Percentiles rank a stretch among this genome's conserved stretches.
Evolutionary conservation across 495 filamentous ascomycete species (phyloP).

Genomic region (Penicillium egyptiacum): DNA sequence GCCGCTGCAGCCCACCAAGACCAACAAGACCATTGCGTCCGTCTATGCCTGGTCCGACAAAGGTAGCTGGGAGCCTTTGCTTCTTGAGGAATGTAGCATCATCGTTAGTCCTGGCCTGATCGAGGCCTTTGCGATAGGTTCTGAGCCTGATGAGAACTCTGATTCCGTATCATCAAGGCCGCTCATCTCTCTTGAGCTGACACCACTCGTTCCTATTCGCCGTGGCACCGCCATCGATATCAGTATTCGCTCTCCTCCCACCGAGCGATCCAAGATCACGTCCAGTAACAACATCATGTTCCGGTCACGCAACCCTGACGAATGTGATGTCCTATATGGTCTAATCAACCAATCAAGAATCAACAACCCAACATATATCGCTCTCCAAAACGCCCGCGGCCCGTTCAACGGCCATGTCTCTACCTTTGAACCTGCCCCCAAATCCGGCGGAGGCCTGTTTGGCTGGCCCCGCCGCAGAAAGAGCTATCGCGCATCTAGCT

Average conservation of each 20-base stretch:
- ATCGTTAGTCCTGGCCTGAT: constrained; percentile 81
- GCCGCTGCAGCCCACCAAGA: constrained; percentile 54
- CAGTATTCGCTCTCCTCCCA: constrained; percentile 81
- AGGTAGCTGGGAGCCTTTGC: constrained; percentile 77
- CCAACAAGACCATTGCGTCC: constrained; percentile 66
- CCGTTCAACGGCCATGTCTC: constrained; percentile 35
- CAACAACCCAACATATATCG: constrained; percentile 85
- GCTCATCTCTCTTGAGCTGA: constrained; percentile 77
- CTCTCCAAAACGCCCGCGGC: constrained; percentile 69
- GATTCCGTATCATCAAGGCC: constrained; percentile 52
- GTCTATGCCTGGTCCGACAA: constrained; percentile 85
- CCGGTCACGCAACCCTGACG: constrained; percentile 72
- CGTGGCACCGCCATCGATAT: constrained; percentile 91
- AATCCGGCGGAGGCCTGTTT: constrained; percentile 39
- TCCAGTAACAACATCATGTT: constrained; percentile 79
- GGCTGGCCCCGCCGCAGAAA: constrained; percentile 51
- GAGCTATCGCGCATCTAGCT: constrained; percentile 59
- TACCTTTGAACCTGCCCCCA: constrained; percentile 31
- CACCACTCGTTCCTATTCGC: constrained; percentile 82
- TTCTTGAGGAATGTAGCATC: constrained; percentile 74
- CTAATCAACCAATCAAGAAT: constrained; percentile 80
- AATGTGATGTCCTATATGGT: constrained; percentile 77
- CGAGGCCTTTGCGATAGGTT: constrained; percentile 71
- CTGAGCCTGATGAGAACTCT: constrained; percentile 28
- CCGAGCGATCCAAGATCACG: constrained; percentile 66